Evolutionary conservation across 768 basidiomycete genomes (phyloP).

Genomic region (Galerina marginata): DNA sequence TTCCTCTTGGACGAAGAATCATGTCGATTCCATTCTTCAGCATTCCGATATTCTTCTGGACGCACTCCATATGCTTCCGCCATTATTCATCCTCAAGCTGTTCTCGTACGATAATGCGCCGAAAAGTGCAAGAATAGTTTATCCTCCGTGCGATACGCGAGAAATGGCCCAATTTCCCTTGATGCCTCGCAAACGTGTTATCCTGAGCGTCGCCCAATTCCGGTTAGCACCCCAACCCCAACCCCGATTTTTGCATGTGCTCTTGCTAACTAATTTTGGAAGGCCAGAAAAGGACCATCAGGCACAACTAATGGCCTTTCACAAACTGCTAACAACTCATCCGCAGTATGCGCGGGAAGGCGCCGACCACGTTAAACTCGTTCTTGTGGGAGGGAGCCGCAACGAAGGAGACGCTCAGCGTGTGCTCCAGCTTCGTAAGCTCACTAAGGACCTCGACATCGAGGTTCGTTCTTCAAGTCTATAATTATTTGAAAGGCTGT

Average conservation of each 20-base stretch:
- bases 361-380: conserved; percentile 53
- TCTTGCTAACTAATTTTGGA: not conserved
- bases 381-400: conserved; percentile 87
- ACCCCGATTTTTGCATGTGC: not conserved
- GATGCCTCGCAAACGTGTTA: conserved; percentile 59
- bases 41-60: conserved; percentile 58
- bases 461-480: conserved; percentile 48
- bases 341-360: conserved; percentile 57
- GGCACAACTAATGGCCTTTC: conserved; percentile 76
- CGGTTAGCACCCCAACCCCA: conserved; percentile 51
- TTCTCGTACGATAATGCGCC: conserved; percentile 31
- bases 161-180: conserved; percentile 66
- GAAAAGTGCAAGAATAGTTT: conserved; percentile 60
- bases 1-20: conserved; percentile 91
- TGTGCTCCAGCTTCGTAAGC: conserved; percentile 59
- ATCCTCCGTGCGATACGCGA: conserved; percentile 90
- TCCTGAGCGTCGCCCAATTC: conserved; percentile 93
- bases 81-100: conserved; percentile 40
- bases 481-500: not conserved
- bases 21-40: conserved; percentile 76
- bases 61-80: conserved; percentile 48
- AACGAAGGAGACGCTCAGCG: conserved; percentile 76
- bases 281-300: conserved; percentile 96
- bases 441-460: conserved; percentile 69
- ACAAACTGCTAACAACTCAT: conserved; percentile 56